Conservation (phyloP, 2,329 filamentous ascomycete species). For the Bipolaris bicolor region DNA sequence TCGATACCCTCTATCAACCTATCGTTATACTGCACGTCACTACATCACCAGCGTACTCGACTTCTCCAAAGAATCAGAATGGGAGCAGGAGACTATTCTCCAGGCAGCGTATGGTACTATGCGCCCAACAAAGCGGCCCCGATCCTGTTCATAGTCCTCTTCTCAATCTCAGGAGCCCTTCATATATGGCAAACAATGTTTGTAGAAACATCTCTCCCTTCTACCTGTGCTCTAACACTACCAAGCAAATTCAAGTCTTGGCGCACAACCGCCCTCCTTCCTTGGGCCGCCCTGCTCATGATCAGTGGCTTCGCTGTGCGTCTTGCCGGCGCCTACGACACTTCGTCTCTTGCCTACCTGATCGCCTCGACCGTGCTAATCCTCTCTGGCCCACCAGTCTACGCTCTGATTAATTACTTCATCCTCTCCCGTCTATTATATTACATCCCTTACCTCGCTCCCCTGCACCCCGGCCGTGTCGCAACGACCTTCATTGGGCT, state of each 20-base stretch:
- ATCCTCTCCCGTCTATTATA: constrained; percentile 65
- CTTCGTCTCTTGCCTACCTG: constrained; percentile 50
- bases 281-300: constrained; percentile 62
- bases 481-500: constrained; percentile 65
- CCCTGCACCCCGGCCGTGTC: constrained; percentile 63
- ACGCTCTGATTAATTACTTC: constrained; percentile 67
- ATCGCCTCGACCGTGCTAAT: constrained; percentile 52
- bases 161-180: constrained; percentile 53
- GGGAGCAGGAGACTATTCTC: constrained; percentile 44
- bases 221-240: not conserved
- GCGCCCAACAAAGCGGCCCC: constrained; percentile 62
- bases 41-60: not conserved
- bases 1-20: no score
- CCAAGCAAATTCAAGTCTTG: constrained; percentile 63
- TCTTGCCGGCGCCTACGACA: constrained; percentile 60
- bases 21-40: not conserved
- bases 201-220: constrained; percentile 30
- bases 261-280: constrained; percentile 61
- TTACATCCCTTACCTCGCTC: constrained; percentile 66
- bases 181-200: constrained; percentile 65
- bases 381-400: constrained; percentile 58
- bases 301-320: constrained; percentile 62
- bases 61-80: constrained; percentile 20
- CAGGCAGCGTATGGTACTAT: constrained; percentile 52
- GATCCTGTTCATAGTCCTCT: constrained; percentile 59